Evolutionary conservation across 2,329 filamentous ascomycete genomes (phyloP).

Genomic region (Drechslerella dactyloides): DNA sequence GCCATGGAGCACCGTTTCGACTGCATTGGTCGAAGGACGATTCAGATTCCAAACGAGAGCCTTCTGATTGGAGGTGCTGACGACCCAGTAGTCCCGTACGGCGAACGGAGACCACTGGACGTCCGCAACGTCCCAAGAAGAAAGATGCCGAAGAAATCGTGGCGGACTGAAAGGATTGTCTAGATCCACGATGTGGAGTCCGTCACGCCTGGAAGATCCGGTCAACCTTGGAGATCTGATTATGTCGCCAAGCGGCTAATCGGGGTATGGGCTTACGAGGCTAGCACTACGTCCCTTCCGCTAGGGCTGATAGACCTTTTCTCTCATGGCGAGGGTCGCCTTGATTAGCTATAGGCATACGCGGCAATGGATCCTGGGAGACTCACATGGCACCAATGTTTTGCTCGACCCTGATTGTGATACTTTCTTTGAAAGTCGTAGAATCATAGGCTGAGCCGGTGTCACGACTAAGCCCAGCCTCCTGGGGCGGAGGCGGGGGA

Average conservation of each 20-base stretch:
- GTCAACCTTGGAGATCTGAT: neutral
- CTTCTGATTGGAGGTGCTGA: conserved; percentile 91
- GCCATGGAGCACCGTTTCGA: conserved; percentile 85
- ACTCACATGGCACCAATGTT: conserved; percentile 80
- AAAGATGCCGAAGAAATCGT: conserved; percentile 80
- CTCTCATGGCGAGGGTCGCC: neutral
- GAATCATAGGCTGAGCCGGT: conserved; percentile 73
- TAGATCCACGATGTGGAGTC: conserved; percentile 87
- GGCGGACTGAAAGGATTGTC: conserved; percentile 88
- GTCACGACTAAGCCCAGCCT: conserved; percentile 47
- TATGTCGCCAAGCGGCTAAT: neutral
- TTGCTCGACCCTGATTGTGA: conserved; percentile 80
- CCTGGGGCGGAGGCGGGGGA: conserved; percentile 27
- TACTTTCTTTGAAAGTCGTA: conserved; percentile 83
- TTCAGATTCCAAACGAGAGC: conserved; percentile 93
- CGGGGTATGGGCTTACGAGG: conserved; percentile 68
- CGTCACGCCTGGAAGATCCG: conserved; percentile 68
- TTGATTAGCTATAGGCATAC: neutral
- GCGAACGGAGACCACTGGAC: conserved; percentile 97
- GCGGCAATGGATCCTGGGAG: neutral
- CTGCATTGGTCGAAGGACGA: conserved; percentile 70
- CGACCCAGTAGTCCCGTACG: conserved; percentile 86
- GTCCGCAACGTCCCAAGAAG: conserved; percentile 93
- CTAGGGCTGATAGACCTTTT: conserved; percentile 74
- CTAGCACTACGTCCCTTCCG: conserved; percentile 86